Conservation (phyloP, 805 yeast genomes). For the Lachancea meyersii region DNA sequence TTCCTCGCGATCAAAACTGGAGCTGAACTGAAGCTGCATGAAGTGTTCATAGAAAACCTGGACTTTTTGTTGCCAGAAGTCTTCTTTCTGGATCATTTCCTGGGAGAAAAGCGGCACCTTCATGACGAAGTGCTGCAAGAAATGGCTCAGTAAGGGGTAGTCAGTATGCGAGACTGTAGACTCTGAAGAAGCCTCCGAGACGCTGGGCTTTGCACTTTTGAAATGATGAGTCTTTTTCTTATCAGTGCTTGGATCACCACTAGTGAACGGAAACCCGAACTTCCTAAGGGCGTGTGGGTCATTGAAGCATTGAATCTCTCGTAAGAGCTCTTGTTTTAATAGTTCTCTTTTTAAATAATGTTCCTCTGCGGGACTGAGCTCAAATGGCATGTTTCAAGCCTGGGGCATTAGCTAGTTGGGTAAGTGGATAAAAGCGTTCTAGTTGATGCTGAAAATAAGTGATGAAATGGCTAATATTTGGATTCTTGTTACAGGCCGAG, state of each 20-base stretch:
- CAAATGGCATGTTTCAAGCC: constrained; percentile 1
- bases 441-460: neutral
- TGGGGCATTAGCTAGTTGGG: neutral
- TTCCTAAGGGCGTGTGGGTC: constrained; percentile 56
- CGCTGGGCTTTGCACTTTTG: neutral
- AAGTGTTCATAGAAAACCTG: constrained; percentile 80
- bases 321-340: constrained; percentile 50
- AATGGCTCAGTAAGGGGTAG: constrained; percentile 64
- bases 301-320: constrained; percentile 56
- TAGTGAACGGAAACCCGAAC: constrained; percentile 73
- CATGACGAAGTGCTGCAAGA: constrained; percentile 54
- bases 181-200: neutral
- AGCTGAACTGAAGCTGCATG: constrained; percentile 63
- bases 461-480: too few species aligned
- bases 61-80: constrained; percentile 74
- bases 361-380: constrained; percentile 53
- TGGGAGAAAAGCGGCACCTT: constrained; percentile 69
- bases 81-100: constrained; percentile 39
- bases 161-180: constrained; percentile 20
- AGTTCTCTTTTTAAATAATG: constrained; percentile 84
- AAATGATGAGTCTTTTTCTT: neutral
- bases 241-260: constrained; percentile 35
- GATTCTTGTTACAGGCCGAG: too few species aligned
- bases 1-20: constrained; percentile 69
- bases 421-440: neutral